Conservation (phyloP, 305 asterid species). For the Lippia alba region DNA sequence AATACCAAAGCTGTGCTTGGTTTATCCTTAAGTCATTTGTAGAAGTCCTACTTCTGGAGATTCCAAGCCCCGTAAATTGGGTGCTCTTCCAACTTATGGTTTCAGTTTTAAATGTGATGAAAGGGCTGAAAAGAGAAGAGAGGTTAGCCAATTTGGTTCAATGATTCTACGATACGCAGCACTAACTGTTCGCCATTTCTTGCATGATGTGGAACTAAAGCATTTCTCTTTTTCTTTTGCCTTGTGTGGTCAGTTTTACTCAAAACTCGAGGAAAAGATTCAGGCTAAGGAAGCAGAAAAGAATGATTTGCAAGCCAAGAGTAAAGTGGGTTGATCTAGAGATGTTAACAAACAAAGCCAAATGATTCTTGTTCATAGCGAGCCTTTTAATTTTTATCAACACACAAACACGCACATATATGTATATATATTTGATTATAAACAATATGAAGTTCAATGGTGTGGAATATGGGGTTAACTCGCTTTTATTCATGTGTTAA, state of each 20-base stretch:
- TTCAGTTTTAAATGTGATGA: slow-evolving; percentile 92
- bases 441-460: not conserved
- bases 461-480: slow-evolving; percentile 15
- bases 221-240: slow-evolving; percentile 13
- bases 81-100: slow-evolving; percentile 77
- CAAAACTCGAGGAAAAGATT: slow-evolving; percentile 91
- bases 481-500: slow-evolving; percentile 30
- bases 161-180: not conserved
- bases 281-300: slow-evolving; percentile 91
- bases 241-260: slow-evolving; percentile 64
- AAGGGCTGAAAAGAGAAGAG: slow-evolving; percentile 93
- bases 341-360: not conserved
- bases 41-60: slow-evolving; percentile 78
- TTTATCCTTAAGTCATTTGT: slow-evolving; percentile 53
- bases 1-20: slow-evolving; percentile 18
- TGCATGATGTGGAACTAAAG: slow-evolving; percentile 26
- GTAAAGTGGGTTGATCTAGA: slow-evolving; percentile 51
- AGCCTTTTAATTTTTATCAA: too few species aligned
- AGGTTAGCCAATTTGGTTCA: slow-evolving; percentile 59
- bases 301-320: slow-evolving; percentile 69
- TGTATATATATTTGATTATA: too few species aligned
- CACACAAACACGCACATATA: too few species aligned
- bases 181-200: slow-evolving; percentile 10
- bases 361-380: too few species aligned
- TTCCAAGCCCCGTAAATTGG: slow-evolving; percentile 60